Conservation (phyloP, 306 rosid genomes). For the Adenanthera pavonina region DNA sequence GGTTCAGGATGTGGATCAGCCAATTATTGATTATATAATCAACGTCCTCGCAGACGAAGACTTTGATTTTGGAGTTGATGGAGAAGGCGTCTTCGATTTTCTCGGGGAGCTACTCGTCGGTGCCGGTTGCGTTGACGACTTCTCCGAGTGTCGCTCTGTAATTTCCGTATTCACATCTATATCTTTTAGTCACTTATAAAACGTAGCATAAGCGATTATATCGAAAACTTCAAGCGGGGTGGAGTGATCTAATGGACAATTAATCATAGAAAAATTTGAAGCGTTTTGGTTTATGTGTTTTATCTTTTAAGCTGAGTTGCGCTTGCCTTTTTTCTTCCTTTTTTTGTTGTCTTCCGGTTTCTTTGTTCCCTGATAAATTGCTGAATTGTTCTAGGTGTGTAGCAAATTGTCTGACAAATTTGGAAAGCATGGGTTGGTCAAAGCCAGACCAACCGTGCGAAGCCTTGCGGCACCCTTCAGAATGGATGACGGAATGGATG, state of each 20-base stretch:
- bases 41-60: constrained; percentile 99
- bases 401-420: constrained; percentile 76
- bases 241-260: neutral
- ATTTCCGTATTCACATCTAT: constrained; percentile 25
- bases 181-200: constrained; percentile 23
- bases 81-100: constrained; percentile 88
- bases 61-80: constrained; percentile 90
- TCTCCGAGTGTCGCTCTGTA: constrained; percentile 81
- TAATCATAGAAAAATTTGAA: neutral
- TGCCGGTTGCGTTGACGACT: constrained; percentile 82
- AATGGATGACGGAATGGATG: constrained; percentile 95
- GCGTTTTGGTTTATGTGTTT: neutral
- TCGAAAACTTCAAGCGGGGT: neutral
- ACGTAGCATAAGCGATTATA: neutral
- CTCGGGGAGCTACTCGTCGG: constrained; percentile 87
- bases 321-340: neutral
- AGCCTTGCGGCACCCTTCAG: constrained; percentile 89
- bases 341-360: neutral
- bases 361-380: neutral
- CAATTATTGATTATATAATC: constrained; percentile 83
- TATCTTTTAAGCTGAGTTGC: neutral
- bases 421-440: constrained; percentile 91
- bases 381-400: constrained; percentile 64
- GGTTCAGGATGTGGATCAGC: constrained; percentile 78
- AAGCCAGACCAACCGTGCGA: constrained; percentile 75